Evolutionary conservation across 441 rosid species (phyloP).

Genomic region (Viola pubescens): DNA sequence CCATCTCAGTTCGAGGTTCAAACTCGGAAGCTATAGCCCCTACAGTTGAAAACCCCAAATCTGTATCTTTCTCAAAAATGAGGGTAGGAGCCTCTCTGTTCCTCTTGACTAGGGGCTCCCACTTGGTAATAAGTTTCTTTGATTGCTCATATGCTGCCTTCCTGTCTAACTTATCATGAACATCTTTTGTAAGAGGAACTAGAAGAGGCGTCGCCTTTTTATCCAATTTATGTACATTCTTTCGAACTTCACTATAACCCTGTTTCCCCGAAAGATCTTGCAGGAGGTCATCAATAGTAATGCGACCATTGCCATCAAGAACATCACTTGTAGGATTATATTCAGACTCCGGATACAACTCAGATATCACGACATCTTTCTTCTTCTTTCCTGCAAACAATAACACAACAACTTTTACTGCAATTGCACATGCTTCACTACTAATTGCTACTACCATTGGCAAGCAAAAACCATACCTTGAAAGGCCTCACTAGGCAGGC

Average conservation of each 20-base stretch:
- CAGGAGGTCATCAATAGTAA: conserved; percentile 61
- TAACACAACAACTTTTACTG: background rate
- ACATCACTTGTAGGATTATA: conserved; percentile 77
- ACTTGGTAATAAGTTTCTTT: conserved; percentile 57
- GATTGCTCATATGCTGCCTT: conserved; percentile 48
- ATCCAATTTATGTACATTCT: conserved; percentile 41
- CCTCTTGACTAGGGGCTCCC: conserved; percentile 73
- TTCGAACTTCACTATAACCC: conserved; percentile 47
- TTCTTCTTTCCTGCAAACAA: conserved; percentile 47
- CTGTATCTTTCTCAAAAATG: conserved; percentile 60
- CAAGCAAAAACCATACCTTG: conserved; percentile 33
- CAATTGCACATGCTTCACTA: background rate
- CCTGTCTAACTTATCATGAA: conserved; percentile 67
- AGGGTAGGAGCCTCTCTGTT: conserved; percentile 83
- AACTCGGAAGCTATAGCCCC: conserved; percentile 93
- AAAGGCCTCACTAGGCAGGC: conserved; percentile 76
- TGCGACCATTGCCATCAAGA: conserved; percentile 51
- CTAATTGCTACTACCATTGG: background rate
- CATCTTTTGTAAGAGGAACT: conserved; percentile 71
- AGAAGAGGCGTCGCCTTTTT: conserved; percentile 46
- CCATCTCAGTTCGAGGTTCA: conserved; percentile 90
- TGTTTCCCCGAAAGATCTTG: conserved; percentile 57
- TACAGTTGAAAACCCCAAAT: conserved; percentile 70
- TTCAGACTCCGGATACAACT: conserved; percentile 83
- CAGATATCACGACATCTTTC: conserved; percentile 45